Base-by-base conservation (phyloP, 2,329 filamentous ascomycete species). In the Fusarium sterilihyphosum region DNA sequence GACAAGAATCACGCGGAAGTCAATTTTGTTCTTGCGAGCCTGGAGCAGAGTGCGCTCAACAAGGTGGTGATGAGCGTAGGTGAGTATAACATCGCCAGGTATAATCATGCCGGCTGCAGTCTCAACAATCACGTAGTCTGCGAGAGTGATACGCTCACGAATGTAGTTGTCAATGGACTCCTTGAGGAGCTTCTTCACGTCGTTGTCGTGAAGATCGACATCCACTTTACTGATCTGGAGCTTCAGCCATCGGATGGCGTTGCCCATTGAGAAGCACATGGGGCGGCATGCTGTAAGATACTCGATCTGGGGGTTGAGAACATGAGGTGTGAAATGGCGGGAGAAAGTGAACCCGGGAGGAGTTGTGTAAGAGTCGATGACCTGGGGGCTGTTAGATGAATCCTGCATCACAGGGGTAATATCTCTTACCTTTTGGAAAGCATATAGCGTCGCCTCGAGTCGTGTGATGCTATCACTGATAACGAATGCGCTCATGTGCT, bases 191-290 rank as follows among this genome's bases (percentile, higher is more conserved):
- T 91, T 88, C 84, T 98, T 98, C 33, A 95, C 95, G 54, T 94
- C 91, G 26, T 90, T 85, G 81, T 99, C 96, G 37, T 94, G 91
- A 4, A 92, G 90, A 77, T 95, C 93, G 46, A 96, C 94, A 78
- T 98, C 95, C 67, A 98, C 92, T 77, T 94, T 94, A 78, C 94
- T 93, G 80, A 99, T 96, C 79, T 94, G 91, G 54, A 98, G 90
- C 86, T 99, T 99, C 57, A 99, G 88, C 88, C 95, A 96, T 62
- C 96, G 91, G 80, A 99, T 97, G 41, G 95, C 95, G 82, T 98
- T 99, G 70, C 96, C 96, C 92, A 98, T 98, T 71, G 94, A 94
- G 83, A 98, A 96, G 75, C 94, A 97, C 84, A 99, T 93, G 40
- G 96, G 95, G n/a, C 96, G 92, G 80, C 95, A 98, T 76, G 94